A percentile compares a stretch with the other conserved stretches of the same genome.
phyloP scores from a whole-genome alignment of 352 stramenopile genomes.

The Globisporangium heterothallicum region DNA sequence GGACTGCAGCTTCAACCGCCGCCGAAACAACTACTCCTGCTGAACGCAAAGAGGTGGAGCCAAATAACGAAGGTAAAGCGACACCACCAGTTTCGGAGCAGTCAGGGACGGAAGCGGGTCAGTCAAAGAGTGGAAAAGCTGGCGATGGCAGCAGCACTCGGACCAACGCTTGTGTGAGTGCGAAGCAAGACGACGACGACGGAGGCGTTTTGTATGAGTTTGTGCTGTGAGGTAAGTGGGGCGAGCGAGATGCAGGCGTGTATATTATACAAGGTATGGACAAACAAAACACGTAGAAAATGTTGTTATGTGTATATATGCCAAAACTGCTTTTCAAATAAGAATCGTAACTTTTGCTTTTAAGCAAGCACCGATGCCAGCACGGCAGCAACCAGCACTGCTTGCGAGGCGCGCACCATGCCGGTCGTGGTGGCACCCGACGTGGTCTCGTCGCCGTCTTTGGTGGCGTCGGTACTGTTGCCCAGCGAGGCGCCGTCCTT shows the following conservation, averaged over 20 bases:
- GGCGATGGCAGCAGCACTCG: not conserved
- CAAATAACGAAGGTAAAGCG: too few species aligned
- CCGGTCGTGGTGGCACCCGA: not conserved
- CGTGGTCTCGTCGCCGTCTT: not conserved
- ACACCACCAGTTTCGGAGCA: too few species aligned
- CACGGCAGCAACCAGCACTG: not conserved
- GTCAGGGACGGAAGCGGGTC: too few species aligned
- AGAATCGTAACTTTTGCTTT: too few species aligned
- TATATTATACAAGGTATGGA: too few species aligned
- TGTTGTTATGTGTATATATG: too few species aligned
- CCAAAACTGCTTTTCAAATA: too few species aligned
- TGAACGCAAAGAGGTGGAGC: not conserved
- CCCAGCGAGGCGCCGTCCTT: slow-evolving; percentile 9
- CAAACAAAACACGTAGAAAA: too few species aligned
- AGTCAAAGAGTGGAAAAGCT: too few species aligned
- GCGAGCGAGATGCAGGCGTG: not conserved
- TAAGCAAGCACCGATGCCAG: too few species aligned
- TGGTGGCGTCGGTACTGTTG: slow-evolving; percentile 8
- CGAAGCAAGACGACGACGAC: not conserved
- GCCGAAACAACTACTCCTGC: too few species aligned
- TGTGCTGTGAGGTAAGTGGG: slow-evolving; percentile 31
- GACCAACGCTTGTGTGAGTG: not conserved
- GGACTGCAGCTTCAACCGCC: not conserved
- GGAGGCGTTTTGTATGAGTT: slow-evolving; percentile 61
- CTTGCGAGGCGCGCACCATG: slow-evolving; percentile 4